phyloP scores from a whole-genome alignment of 2,329 filamentous ascomycete species.

The Aspergillus tubingensis region DNA sequence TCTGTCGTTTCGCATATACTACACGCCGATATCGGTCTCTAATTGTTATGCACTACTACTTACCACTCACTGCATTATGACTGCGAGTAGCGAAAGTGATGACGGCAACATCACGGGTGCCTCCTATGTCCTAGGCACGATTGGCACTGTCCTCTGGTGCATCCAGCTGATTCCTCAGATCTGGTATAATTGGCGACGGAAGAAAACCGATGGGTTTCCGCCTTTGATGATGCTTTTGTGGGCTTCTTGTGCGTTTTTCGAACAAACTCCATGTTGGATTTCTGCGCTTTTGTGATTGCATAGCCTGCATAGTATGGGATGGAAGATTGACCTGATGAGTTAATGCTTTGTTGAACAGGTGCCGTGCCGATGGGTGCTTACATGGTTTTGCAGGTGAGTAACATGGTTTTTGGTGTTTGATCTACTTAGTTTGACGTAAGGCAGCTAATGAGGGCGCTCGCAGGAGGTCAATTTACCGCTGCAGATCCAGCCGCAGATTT shows the following conservation, averaged over 20 bases:
- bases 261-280: neutral
- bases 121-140: slow-evolving; percentile 44
- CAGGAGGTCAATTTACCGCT: slow-evolving; percentile 58
- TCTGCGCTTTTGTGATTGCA: neutral
- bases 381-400: slow-evolving; percentile 50
- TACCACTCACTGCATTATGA: too few relatives aligned
- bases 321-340: neutral
- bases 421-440: neutral
- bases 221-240: slow-evolving; percentile 64
- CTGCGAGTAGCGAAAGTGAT: slow-evolving; percentile 11
- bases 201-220: slow-evolving; percentile 63
- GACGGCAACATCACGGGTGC: slow-evolving; percentile 34
- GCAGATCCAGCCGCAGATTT: slow-evolving; percentile 58
- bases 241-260: slow-evolving; percentile 51
- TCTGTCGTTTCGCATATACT: too few relatives aligned
- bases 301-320: neutral
- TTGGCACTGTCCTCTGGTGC: slow-evolving; percentile 46
- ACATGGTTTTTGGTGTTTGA: neutral
- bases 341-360: slow-evolving; percentile 25
- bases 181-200: slow-evolving; percentile 63
- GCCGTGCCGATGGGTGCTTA: slow-evolving; percentile 56
- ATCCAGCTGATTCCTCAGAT: slow-evolving; percentile 50
- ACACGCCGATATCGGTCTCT: neutral
- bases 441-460: neutral
- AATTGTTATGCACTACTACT: too few relatives aligned